phyloP scores from a whole-genome alignment of 1,139 yeast genomes.

The Geotrichum fermentans region DNA sequence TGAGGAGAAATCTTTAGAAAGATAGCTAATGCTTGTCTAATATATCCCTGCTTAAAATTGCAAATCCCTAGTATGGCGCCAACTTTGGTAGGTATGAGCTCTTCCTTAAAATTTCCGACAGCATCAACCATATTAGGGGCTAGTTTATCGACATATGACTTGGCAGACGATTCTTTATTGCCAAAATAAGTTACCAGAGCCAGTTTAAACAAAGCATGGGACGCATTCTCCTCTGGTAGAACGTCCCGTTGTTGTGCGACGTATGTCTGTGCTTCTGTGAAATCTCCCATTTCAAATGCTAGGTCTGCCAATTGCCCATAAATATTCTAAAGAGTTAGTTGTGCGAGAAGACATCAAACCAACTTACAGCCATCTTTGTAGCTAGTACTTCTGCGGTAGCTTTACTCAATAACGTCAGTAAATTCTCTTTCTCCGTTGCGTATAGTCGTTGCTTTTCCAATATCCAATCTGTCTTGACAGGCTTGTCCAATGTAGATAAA shows the following conservation, averaged over 20 bases:
- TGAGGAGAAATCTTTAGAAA: constrained; percentile 13
- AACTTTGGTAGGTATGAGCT: constrained; percentile 1
- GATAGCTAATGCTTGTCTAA: constrained; percentile 15
- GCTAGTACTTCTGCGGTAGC: constrained; percentile 9
- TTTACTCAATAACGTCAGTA: not conserved
- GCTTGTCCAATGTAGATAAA: not conserved
- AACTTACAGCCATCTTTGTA: constrained; percentile 11
- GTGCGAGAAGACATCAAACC: not conserved
- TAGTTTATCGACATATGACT: constrained; percentile 10
- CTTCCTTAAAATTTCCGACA: constrained; percentile 4
- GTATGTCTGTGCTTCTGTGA: constrained; percentile 12
- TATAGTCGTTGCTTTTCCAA: not conserved
- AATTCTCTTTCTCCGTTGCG: not conserved
- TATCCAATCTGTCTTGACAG: constrained; percentile 7
- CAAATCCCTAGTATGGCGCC: constrained; percentile 17
- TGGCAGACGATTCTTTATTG: constrained; percentile 7
- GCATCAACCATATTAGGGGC: constrained; percentile 1
- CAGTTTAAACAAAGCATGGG: not conserved
- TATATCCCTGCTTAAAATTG: constrained; percentile 7
- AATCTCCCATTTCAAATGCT: constrained; percentile 15
- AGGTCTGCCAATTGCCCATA: constrained; percentile 12
- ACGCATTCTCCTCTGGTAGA: not conserved
- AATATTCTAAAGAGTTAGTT: not conserved
- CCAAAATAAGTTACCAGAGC: constrained; percentile 9
- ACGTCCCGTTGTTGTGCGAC: constrained; percentile 13